Conservation (phyloP, 2,329 filamentous ascomycete species). For the Fonsecaea monophora region DNA sequence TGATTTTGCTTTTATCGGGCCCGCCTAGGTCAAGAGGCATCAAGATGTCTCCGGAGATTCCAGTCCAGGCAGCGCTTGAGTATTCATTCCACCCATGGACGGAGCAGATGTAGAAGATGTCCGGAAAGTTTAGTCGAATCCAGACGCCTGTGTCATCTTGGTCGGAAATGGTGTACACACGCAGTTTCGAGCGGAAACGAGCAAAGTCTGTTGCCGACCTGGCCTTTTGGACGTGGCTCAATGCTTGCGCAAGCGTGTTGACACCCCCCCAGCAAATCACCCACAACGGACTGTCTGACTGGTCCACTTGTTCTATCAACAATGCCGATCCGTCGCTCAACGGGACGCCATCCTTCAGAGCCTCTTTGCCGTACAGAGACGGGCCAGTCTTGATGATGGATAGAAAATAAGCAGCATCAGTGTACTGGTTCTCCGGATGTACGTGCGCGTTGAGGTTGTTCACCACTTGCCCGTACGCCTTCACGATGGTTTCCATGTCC, state of each 20-base stretch:
- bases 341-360: conserved; percentile 44
- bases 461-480: conserved; percentile 54
- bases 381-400: conserved; percentile 50
- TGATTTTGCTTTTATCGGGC: conserved; percentile 57
- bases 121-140: conserved; percentile 62
- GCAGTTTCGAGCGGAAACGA: conserved; percentile 51
- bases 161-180: conserved; percentile 65
- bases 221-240: conserved; percentile 50
- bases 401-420: conserved; percentile 47
- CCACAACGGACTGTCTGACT: conserved; percentile 56
- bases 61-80: conserved; percentile 61
- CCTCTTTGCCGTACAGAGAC: conserved; percentile 50
- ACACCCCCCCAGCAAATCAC: conserved; percentile 62
- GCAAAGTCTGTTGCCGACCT: conserved; percentile 45
- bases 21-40: conserved; percentile 57
- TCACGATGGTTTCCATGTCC: conserved; percentile 53
- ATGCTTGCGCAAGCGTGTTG: conserved; percentile 60
- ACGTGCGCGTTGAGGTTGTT: conserved; percentile 59
- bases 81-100: conserved; percentile 65
- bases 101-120: conserved; percentile 63
- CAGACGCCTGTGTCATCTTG: conserved; percentile 65
- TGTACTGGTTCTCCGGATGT: conserved; percentile 54
- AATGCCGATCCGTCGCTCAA: conserved; percentile 55
- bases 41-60: conserved; percentile 60
- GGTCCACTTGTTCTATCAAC: conserved; percentile 52